Conservation (phyloP, 1,284 basidiomycete species). For the Pisolithus thermaeus region DNA sequence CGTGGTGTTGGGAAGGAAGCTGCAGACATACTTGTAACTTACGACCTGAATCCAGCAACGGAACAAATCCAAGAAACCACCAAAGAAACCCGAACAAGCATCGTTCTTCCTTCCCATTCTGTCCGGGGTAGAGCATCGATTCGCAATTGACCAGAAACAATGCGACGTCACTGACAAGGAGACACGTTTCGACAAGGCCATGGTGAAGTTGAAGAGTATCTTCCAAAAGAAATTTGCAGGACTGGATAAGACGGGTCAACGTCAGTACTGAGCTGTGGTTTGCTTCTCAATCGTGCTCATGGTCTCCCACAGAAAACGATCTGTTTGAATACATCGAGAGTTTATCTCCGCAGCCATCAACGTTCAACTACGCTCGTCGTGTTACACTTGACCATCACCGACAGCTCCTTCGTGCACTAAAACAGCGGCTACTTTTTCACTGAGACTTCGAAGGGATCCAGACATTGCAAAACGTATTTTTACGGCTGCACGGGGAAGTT, state of each 20-base stretch:
- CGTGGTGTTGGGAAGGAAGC: slow-evolving; percentile 33
- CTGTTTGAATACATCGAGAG: slow-evolving; percentile 87
- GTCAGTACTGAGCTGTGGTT: slow-evolving; percentile 42
- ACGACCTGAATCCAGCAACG: slow-evolving; percentile 54
- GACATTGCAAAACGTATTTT: slow-evolving; percentile 79
- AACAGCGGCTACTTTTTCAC: slow-evolving; percentile 67
- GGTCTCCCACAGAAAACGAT: slow-evolving; percentile 49
- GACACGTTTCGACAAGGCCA: slow-evolving; percentile 52
- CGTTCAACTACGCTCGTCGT: slow-evolving; percentile 81
- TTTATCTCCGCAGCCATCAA: slow-evolving; percentile 90
- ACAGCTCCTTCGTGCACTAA: slow-evolving; percentile 73
- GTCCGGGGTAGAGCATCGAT: slow-evolving; percentile 76
- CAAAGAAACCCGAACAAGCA: slow-evolving; percentile 91
- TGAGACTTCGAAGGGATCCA: slow-evolving; percentile 96
- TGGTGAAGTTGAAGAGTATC: slow-evolving; percentile 58
- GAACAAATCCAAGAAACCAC: slow-evolving; percentile 94
- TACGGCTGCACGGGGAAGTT: slow-evolving; percentile 81
- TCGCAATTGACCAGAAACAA: slow-evolving; percentile 52
- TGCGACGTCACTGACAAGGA: slow-evolving; percentile 37
- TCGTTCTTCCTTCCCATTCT: slow-evolving; percentile 97
- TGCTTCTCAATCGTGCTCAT: neutral
- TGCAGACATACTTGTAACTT: neutral
- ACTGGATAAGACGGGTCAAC: slow-evolving; percentile 57
- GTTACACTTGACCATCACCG: slow-evolving; percentile 60
- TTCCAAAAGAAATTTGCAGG: slow-evolving; percentile 64